Evolutionary conservation across 805 yeast species (phyloP), one percentile per base, ranked within the genome.

Genomic region (Pichia rugopelliculosa): DNA sequence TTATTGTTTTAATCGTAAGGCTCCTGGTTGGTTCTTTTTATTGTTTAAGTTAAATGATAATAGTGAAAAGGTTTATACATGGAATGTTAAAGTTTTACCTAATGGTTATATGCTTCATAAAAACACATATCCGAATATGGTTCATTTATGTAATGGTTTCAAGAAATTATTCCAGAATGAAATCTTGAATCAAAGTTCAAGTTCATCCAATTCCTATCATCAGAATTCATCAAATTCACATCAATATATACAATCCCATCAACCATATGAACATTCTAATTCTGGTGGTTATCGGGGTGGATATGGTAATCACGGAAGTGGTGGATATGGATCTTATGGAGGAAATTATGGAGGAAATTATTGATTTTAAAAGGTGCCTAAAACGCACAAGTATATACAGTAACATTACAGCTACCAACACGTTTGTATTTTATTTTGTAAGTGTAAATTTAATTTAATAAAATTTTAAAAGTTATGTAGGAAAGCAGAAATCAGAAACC

Each of bases 31-130:
- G 80, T 89, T 93, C 64, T 73, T 79, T 58, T 70, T 93, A 50
- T 76, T 90, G 66, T 91, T 91, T 74, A 91, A 91, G 68, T 81
- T 89, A 36, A 86, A 76, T 59, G 67, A 63, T 33, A 80, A 79
- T 17, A 73, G 71, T 49, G 79, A 87, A 12, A 79, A 79, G 42
- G 74, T 89, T 34, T 79, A 80, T 58, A 80, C 87, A 3, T 87
- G 97, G 96, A 87, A 87, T 59, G 96, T 93, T 37, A 84, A 81
- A 65, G 87, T 87, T n/a, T 82, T 85, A 46, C 89, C 93, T 24
- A 83, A 82, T 50, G 98, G 98, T 3, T 91, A 79, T 60, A 81
- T 79, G 59, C 71, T 93, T 61, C 82, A 80, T 62, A 82, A 82
- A 15, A 87, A 85, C 60, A 76, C 80, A 25, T 93, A 93, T 62